Percentiles rank a stretch among this genome's conserved stretches.
Conservation (phyloP, 495 filamentous ascomycete genomes). For the Penicillium parvum region DNA sequence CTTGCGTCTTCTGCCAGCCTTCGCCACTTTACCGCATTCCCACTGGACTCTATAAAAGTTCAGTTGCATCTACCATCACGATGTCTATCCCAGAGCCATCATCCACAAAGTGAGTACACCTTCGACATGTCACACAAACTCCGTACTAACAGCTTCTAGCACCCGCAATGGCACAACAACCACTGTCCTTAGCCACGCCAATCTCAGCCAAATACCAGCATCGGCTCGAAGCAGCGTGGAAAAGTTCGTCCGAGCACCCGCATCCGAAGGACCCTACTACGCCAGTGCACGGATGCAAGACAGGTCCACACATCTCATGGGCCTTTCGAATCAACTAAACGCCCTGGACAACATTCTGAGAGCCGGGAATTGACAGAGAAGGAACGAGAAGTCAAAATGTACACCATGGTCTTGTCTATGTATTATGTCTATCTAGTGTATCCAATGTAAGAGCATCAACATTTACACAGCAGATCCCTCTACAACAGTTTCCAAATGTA, state of each 20-base stretch:
- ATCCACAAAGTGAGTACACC: conserved; percentile 12
- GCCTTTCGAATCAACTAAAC: conserved; percentile 33
- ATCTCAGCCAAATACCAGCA: conserved; percentile 29
- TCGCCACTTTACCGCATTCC: no score
- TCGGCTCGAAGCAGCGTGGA: conserved; percentile 25
- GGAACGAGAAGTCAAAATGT: conserved; percentile 8
- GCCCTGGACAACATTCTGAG: conserved; percentile 35
- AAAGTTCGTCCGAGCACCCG: conserved; percentile 29
- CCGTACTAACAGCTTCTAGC: conserved; percentile 14
- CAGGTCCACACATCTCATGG: conserved; percentile 29
- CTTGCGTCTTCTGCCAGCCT: no score
- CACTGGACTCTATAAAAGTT: no score
- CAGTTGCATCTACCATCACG: conserved; percentile 1
- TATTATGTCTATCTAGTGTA: conserved; percentile 19
- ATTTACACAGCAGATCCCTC: conserved; percentile 1
- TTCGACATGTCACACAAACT: no score
- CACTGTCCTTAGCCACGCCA: conserved; percentile 26
- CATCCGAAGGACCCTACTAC: conserved; percentile 40
- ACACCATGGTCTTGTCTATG: conserved; percentile 20
- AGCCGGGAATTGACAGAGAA: conserved; percentile 3
- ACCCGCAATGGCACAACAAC: conserved; percentile 15
- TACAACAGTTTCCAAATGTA: conserved; percentile 39
- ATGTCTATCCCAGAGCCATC: conserved; percentile 21
- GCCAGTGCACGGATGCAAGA: conserved; percentile 31
- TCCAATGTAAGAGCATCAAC: conserved; percentile 1